Evolutionary conservation across 73 alveolate genomes (phyloP).

Genomic region (Blepharisma stoltei): DNA sequence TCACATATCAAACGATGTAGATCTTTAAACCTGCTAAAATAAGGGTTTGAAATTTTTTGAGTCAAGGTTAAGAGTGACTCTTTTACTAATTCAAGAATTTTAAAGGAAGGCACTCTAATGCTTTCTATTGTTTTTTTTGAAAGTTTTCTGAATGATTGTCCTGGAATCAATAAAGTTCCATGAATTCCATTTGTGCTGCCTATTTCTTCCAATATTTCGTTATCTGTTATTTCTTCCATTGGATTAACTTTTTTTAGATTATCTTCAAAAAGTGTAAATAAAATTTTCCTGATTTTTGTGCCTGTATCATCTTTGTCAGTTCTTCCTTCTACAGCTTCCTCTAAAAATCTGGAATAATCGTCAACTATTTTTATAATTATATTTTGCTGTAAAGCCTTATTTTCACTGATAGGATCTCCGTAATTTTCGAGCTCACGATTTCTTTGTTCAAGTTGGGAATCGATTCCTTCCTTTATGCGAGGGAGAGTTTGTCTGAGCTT

Average conservation of each 20-base stretch:
- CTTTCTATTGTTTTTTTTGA: constrained; percentile 78
- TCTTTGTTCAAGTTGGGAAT: background rate
- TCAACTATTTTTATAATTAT: background rate
- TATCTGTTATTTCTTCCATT: constrained; percentile 58
- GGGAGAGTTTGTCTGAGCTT: constrained; percentile 50
- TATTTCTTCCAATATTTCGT: constrained; percentile 69
- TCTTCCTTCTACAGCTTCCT: background rate
- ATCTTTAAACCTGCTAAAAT: constrained; percentile 53
- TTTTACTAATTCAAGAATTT: constrained; percentile 65
- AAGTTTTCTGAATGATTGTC: constrained; percentile 77
- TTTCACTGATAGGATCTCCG: background rate
- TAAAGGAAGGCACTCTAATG: constrained; percentile 74
- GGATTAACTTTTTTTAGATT: constrained; percentile 63
- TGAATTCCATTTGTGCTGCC: constrained; percentile 75
- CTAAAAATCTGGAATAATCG: background rate
- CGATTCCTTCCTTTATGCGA: constrained; percentile 23
- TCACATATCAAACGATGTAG: constrained; percentile 50
- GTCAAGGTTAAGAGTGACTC: constrained; percentile 64
- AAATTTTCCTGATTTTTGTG: constrained; percentile 57
- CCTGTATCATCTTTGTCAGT: background rate
- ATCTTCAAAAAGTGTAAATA: constrained; percentile 66
- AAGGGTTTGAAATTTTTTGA: constrained; percentile 62
- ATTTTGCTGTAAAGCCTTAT: background rate
- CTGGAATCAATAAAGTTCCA: constrained; percentile 80
- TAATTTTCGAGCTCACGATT: background rate